Base-by-base conservation (phyloP, 495 filamentous ascomycete species). In the Parathielavia hyrcaniae region DNA sequence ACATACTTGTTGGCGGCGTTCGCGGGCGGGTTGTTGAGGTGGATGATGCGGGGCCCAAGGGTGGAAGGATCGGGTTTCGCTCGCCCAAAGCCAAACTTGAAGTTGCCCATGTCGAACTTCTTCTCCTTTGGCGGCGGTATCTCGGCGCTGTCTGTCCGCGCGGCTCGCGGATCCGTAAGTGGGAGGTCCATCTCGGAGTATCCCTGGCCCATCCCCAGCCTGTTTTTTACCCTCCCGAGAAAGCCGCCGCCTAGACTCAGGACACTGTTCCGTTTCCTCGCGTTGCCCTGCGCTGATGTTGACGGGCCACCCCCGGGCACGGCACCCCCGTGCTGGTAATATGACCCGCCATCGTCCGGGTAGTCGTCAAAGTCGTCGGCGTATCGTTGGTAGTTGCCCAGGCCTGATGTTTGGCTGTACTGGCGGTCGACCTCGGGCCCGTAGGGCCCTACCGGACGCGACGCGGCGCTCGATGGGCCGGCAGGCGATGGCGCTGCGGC, bases 161-260 rank as follows among this genome's bases (percentile, higher is more conserved):
- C 64, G 14, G 55, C 58, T 59, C 49, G 60, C 65, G 86, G 71
- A 63, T 97, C 91, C 19, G 90, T 97, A 65, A 99, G 75, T 14
- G 95, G 95, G 39, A 97, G 79, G 65, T 99, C 91, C 95, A 99
- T 97, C 69, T 97, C 95, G 50, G 90, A 95, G 73, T 97, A 97
- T 46, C 93, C 85, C 52, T 88, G 84, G 12, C 81, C 85, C 89
- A 96, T 95, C 48, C 93, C 93, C 53, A 97, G 75, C 83, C 88
- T 90, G 71, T 85, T 86, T 73, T 95, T 97, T 12, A 88, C 88
- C 63, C 79, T 84, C 13, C 91, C 95, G 67, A 95, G 77, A 36
- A 97, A 71, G 9, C 91, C 90, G 59, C 93, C 91, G 50, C 91
- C 91, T 68, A 96, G 69, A 51, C 86, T 84, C 55, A 97, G 75